Base-by-base conservation (phyloP, 257 asterid genomes). In the Paulownia fortunei region DNA sequence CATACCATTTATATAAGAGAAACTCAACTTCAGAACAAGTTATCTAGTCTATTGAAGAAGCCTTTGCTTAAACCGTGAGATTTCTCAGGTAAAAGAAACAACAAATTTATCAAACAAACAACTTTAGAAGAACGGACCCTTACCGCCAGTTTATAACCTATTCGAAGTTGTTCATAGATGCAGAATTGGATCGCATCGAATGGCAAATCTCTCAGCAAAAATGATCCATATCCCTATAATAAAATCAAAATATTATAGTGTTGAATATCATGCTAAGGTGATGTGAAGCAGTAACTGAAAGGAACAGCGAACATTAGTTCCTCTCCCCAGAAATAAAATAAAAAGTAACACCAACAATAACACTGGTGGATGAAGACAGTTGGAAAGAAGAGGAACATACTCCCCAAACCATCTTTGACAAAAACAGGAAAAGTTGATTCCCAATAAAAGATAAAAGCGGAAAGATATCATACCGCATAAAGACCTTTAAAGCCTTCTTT, bases 141-240 rank as follows among this genome's bases (percentile, higher is more conserved):
- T 89, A 95, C 99, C 21, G 98, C 99, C 77, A 86, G 79, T 82
- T 93, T 95, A 85, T 95, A 95, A 69, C 97, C 99, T 58, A 95
- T 82, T 75, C 98, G 96, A 71, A 95, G 89, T 80, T 95, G 99
- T 84, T 95, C 99, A 42, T 92, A 95, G 83, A 92, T 79, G 87
- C 97, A 92, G 82, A 92, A 92, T 67, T 92, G 97, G 75, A 92
- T 79, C 5, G 97, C 96, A 47, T 92, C 97, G 52, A 92, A 92
- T 71, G 97, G 97, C 81, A 92, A 82, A 80, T 92, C 97, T 78
- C 97, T 86, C 77, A 91, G 85, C 88, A 91, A 80, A 83, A 91
- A 91, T 24, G 99, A 91, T 67, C 97, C 88, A 87, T 90, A 95
- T 76, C 99, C 99, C 99, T 95, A 66, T 61, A 76, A 72, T 16